Conservation (phyloP, 176 grass and related monocot genomes). For the Oryza glaberrima region DNA sequence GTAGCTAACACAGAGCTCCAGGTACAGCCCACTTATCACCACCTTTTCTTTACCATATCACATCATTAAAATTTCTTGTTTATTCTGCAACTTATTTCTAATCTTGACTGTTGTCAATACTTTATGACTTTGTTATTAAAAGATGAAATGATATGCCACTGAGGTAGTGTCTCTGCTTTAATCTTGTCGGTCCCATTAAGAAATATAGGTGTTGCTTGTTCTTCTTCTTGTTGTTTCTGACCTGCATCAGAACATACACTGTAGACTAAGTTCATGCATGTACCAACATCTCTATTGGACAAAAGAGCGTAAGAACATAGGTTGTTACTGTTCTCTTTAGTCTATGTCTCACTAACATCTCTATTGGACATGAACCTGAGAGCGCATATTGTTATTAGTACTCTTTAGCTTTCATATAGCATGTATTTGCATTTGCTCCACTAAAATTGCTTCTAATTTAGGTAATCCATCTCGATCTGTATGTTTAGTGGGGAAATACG, state of each 20-base stretch:
- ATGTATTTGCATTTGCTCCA: background rate
- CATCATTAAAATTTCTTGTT: slow-evolving; percentile 42
- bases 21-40: slow-evolving; percentile 53
- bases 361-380: too few species aligned
- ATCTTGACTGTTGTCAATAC: slow-evolving; percentile 15
- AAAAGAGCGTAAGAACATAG: background rate
- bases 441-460: background rate
- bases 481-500: background rate
- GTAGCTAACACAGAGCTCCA: slow-evolving; percentile 3
- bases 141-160: slow-evolving; percentile 25
- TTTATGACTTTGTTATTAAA: slow-evolving; percentile 41
- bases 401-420: background rate
- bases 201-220: background rate
- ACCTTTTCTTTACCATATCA: slow-evolving; percentile 45
- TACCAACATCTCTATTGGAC: slow-evolving; percentile 16
- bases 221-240: background rate
- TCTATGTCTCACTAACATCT: too few species aligned
- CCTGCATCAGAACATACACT: background rate
- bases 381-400: background rate
- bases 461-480: background rate
- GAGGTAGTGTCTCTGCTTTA: slow-evolving; percentile 2
- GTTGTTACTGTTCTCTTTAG: too few species aligned
- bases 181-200: slow-evolving; percentile 32
- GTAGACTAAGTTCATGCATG: background rate
- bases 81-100: slow-evolving; percentile 29